These are phyloP conservation scores for Thelonectria discophora DNA, from an alignment of 2,329 filamentous ascomycete species.

Conservation along the genomic window DNA sequence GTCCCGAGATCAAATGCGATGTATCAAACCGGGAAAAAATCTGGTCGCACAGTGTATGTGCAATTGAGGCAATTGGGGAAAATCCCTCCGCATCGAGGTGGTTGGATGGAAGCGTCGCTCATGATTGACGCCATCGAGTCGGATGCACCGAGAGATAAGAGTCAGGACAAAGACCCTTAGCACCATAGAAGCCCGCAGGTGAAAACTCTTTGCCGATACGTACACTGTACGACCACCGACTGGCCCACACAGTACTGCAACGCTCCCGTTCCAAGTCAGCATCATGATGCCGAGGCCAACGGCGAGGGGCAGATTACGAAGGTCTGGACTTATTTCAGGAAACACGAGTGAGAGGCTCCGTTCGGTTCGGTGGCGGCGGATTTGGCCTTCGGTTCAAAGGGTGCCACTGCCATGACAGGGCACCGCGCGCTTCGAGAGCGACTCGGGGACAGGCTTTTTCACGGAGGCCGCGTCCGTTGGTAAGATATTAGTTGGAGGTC, in stretches of 20 bases:
- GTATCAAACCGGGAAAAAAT: constrained; percentile 6
- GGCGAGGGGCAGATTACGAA: constrained; percentile 30
- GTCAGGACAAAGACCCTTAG: constrained; percentile 27
- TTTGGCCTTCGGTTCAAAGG: constrained; percentile 40
- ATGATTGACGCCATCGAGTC: constrained; percentile 22
- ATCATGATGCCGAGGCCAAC: constrained; percentile 32
- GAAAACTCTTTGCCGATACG: constrained; percentile 28
- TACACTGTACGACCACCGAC: constrained; percentile 32
- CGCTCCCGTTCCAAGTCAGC: not conserved
- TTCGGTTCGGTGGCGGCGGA: constrained; percentile 38
- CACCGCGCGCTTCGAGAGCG: constrained; percentile 13
- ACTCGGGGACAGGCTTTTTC: not conserved
- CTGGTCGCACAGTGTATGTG: not conserved
- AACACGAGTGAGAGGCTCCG: constrained; percentile 36
- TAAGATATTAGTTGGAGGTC: constrained; percentile 8
- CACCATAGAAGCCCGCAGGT: not conserved
- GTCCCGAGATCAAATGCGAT: constrained; percentile 25
- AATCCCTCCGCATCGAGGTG: constrained; percentile 1
- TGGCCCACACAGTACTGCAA: constrained; percentile 32
- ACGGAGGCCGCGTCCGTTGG: constrained; percentile 13
- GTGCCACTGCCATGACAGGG: constrained; percentile 30
- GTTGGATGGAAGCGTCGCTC: constrained; percentile 8
- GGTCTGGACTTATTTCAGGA: constrained; percentile 18
- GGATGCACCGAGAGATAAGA: constrained; percentile 30
- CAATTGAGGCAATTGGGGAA: not conserved